phyloP scores from a whole-genome alignment of 257 asterid species.

The Nicotiana obtusifolia region DNA sequence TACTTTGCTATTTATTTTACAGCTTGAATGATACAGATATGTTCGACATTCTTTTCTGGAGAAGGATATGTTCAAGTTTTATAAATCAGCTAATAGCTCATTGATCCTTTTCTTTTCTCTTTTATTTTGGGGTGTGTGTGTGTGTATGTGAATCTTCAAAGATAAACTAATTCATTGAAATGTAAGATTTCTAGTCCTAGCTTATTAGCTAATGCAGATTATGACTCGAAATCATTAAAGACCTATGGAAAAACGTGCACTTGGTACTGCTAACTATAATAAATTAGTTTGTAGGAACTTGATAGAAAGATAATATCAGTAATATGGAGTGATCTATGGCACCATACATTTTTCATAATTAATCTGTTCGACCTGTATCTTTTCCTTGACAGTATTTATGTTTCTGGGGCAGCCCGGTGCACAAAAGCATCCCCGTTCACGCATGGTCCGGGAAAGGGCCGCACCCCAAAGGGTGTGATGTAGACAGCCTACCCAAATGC shows the following conservation, averaged over 20 bases:
- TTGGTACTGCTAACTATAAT: not conserved
- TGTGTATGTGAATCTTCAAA: not conserved
- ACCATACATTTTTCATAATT: not conserved
- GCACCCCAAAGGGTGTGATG: no score
- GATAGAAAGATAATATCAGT: not conserved
- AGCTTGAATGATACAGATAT: not conserved
- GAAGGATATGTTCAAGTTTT: no score
- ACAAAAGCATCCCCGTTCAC: no score
- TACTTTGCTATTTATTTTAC: not conserved
- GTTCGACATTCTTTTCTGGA: not conserved
- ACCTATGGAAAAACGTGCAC: not conserved
- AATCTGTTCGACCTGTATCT: not conserved
- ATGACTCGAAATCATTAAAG: not conserved
- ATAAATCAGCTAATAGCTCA: not conserved
- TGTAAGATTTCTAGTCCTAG: not conserved
- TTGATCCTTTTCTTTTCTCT: no score
- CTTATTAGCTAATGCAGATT: not conserved
- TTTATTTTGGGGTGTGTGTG: not conserved
- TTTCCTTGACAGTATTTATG: not conserved
- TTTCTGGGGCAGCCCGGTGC: not conserved
- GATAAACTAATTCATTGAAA: not conserved
- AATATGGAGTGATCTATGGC: not conserved
- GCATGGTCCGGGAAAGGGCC: no score
- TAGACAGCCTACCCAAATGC: not conserved
- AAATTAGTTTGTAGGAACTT: slow-evolving; percentile 1